Conservation (phyloP, 1,139 yeast species). For the Ogataea hybrid region DNA sequence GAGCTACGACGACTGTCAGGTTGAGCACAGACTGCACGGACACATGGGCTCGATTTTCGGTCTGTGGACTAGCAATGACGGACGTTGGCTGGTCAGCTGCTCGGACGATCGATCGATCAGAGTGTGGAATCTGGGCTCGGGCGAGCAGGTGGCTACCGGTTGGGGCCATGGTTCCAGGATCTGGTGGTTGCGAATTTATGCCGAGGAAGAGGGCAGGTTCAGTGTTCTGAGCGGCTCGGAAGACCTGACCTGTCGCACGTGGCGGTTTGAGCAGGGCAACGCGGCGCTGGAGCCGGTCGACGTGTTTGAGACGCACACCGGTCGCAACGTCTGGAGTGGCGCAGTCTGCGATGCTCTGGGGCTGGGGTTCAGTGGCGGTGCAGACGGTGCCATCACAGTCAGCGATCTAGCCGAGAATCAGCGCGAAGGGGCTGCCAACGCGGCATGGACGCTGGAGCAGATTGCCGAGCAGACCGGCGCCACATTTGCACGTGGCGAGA, state of each 20-base stretch:
- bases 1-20: slow-evolving; percentile 47
- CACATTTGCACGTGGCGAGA: slow-evolving; percentile 46
- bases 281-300: slow-evolving; percentile 41
- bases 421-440: slow-evolving; percentile 28
- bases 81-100: slow-evolving; percentile 65
- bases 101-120: slow-evolving; percentile 92
- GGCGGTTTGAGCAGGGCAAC: slow-evolving; percentile 46
- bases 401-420: slow-evolving; percentile 44
- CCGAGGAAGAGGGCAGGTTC: slow-evolving; percentile 25
- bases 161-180: slow-evolving; percentile 98
- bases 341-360: slow-evolving; percentile 49
- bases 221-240: slow-evolving; percentile 69
- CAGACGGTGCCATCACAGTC: slow-evolving; percentile 76
- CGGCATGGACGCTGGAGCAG: slow-evolving; percentile 34
- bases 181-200: slow-evolving; percentile 72
- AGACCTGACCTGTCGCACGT: slow-evolving; percentile 80
- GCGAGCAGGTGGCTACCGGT: slow-evolving; percentile 66
- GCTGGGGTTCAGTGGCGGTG: slow-evolving; percentile 77
- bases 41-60: slow-evolving; percentile 94
- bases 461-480: slow-evolving; percentile 34
- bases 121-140: slow-evolving; percentile 61
- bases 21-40: slow-evolving; percentile 56
- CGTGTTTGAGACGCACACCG: slow-evolving; percentile 66
- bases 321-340: slow-evolving; percentile 87
- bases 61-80: slow-evolving; percentile 59